Percentiles rank a stretch among this genome's conserved stretches.
These are phyloP conservation scores for Carallia brachiata DNA, from an alignment of 345 rosid genomes.

Conservation along the genomic window DNA sequence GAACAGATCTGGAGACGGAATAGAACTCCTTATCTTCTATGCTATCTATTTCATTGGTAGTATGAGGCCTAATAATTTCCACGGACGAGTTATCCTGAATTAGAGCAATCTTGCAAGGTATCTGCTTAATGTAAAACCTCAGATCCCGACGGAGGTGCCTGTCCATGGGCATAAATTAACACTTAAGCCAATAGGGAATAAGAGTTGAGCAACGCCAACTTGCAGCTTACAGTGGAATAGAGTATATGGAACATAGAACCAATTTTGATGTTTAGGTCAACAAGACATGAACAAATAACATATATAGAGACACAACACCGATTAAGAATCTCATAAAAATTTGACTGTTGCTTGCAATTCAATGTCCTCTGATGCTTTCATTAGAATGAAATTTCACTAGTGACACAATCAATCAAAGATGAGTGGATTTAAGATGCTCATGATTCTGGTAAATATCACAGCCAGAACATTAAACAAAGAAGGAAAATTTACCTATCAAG, in stretches of 20 bases:
- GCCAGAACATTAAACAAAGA: background rate
- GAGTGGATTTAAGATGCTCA: too few species aligned
- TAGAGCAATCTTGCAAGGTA: conserved; percentile 51
- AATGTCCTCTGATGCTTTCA: too few species aligned
- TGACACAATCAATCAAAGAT: too few species aligned
- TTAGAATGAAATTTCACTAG: too few species aligned
- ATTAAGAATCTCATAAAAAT: too few species aligned
- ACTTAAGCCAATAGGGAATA: background rate
- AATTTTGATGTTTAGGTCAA: too few species aligned
- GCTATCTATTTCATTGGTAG: conserved; percentile 16
- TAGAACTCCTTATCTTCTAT: conserved; percentile 30
- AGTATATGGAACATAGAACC: too few species aligned
- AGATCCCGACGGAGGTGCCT: conserved; percentile 54
- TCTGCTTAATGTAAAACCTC: conserved; percentile 39
- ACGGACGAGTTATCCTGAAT: conserved; percentile 42
- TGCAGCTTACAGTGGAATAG: too few species aligned
- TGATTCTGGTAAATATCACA: too few species aligned
- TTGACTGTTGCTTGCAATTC: too few species aligned
- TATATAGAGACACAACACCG: too few species aligned
- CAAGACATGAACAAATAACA: too few species aligned
- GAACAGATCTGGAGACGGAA: conserved; percentile 40
- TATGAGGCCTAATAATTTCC: conserved; percentile 27
- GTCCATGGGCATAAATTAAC: conserved; percentile 8
- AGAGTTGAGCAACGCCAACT: background rate
- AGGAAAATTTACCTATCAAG: conserved; percentile 44